These are phyloP conservation scores for Pseudognaphalium luteoalbum DNA, from an alignment of 129 eudicot genomes.

Conservation along the genomic window DNA sequence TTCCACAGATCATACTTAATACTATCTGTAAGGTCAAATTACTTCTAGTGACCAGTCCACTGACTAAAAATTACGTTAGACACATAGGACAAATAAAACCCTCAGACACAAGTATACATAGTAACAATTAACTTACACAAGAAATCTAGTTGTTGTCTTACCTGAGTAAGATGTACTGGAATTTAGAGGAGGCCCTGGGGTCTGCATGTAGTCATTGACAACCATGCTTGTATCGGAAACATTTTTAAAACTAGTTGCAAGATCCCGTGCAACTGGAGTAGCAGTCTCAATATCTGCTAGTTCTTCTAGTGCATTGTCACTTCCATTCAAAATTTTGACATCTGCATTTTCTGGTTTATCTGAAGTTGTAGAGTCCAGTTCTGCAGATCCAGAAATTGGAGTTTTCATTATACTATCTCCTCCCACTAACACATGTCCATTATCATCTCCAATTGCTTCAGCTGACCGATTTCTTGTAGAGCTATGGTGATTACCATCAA, in stretches of 20 bases:
- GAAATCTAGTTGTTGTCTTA: background rate
- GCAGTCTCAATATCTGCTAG: conserved; percentile 18
- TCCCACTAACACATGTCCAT: background rate
- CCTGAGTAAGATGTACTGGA: background rate
- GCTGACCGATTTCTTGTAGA: conserved; percentile 22
- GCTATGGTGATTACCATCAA: conserved; percentile 19
- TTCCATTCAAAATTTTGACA: background rate
- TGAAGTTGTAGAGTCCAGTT: conserved; percentile 20
- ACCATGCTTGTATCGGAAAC: background rate
- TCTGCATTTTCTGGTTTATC: conserved; percentile 22
- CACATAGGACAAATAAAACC: background rate
- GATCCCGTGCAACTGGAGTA: conserved; percentile 26
- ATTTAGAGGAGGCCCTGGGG: background rate
- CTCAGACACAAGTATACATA: background rate
- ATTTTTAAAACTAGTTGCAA: background rate
- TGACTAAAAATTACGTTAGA: background rate
- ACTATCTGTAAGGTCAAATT: background rate
- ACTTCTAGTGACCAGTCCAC: background rate
- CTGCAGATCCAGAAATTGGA: conserved; percentile 23
- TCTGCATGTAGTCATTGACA: background rate
- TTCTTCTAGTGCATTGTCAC: conserved; percentile 22
- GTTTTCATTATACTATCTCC: conserved; percentile 24
- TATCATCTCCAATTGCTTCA: conserved; percentile 26
- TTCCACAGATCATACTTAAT: background rate
- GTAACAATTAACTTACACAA: background rate